Evolutionary conservation across 139 green algal genomes (phyloP).

Genomic region (Zygnema cylindricum): DNA sequence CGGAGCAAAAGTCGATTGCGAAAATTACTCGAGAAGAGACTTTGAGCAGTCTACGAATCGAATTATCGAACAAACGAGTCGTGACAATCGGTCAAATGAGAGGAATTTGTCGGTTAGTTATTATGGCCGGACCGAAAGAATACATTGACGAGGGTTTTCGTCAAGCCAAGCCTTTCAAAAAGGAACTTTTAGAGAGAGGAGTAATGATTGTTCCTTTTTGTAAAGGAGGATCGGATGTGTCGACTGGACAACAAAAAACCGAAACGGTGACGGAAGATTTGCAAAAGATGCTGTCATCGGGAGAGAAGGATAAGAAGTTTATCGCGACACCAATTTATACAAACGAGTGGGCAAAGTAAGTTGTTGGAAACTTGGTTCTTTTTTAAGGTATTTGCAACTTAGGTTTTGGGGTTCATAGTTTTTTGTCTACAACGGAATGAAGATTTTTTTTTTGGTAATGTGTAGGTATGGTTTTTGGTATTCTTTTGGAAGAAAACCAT

Average conservation of each 20-base stretch:
- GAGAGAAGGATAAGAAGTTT: conserved; percentile 15
- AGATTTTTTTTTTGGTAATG: too few species aligned
- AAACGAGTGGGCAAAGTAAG: conserved; percentile 36
- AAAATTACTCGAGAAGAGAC: conserved; percentile 16
- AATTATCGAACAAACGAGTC: conserved; percentile 25
- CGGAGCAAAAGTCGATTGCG: conserved; percentile 3
- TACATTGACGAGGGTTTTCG: conserved; percentile 20
- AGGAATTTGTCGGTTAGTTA: conserved; percentile 36
- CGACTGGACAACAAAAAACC: not conserved
- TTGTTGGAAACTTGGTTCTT: conserved; percentile 7
- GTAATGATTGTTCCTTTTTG: conserved; percentile 42
- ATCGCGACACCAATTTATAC: conserved; percentile 43
- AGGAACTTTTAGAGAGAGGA: conserved; percentile 49
- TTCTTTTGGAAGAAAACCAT: too few species aligned
- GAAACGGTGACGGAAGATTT: not conserved
- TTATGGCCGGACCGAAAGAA: conserved; percentile 42
- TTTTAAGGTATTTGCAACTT: too few species aligned
- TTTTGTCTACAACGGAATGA: too few species aligned
- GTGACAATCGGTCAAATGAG: conserved; percentile 23
- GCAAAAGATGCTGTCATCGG: not conserved
- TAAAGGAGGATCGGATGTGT: conserved; percentile 1
- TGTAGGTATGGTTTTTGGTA: too few species aligned
- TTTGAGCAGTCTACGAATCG: conserved; percentile 27
- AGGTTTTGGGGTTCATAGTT: too few species aligned
- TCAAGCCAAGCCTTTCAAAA: conserved; percentile 23